Base-by-base conservation (phyloP, 2,329 filamentous ascomycete genomes). In the Alternaria sp. region DNA sequence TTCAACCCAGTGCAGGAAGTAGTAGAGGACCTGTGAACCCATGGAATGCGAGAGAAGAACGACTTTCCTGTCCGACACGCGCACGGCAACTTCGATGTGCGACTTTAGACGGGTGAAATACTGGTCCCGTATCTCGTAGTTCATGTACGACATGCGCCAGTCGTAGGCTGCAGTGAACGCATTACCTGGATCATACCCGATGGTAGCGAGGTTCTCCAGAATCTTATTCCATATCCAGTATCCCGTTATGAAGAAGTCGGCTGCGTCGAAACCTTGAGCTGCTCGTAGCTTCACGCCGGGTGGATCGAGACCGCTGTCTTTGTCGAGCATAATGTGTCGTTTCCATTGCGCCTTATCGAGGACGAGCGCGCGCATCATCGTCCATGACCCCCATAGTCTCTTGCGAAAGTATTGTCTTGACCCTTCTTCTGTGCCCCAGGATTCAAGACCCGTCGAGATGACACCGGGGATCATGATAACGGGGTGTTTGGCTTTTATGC, bases 161-260 rank as follows among this genome's bases (percentile, higher is more conserved):
- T 99, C 96, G 77, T 99, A 90, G 1, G 88, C 87, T 1, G 88
- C 88, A 0, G 88, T 89, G 68, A 89, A 90, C 0, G 88, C 88
- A 72, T 90, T 90, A 3, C 86, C 88, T 87, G 96, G 95, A 76
- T 99, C 96, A 78, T 99, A 99, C 13, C 96, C 96, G 62, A 99
- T 91, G 0, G 93, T 96, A 0, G 96, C 96, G 55, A 99, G 84
- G 75, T 99, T 99, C 81, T 99, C 96, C 54, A 99, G 86, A 64
- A 99, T 97, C 82, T 98, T 98, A 82, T 93, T 97, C 94, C 94
- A 97, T 64, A 99, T 98, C 96, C 96, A 99, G 81, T 99, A 99
- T 5, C 89, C 89, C 2, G 88, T 89, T 68, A 90, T 89, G 80
- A 96, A 96, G 83, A 99, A 99, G 81, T 99, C 96, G 11, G 96